phyloP scores from a whole-genome alignment of 768 basidiomycete genomes.

The Termitomyces sp. region DNA sequence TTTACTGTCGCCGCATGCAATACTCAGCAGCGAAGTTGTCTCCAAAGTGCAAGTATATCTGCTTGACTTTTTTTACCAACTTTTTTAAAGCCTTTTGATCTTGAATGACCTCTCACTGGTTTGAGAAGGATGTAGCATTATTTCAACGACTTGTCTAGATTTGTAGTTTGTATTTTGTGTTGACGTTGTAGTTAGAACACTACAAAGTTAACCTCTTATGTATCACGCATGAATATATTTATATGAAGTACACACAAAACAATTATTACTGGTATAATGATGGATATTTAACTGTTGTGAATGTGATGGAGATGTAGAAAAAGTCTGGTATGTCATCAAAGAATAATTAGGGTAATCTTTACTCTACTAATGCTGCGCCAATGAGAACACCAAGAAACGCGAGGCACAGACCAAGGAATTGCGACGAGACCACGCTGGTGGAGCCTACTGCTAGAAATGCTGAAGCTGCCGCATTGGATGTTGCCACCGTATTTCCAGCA shows the following conservation, averaged over 20 bases:
- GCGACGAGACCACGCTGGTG: neutral
- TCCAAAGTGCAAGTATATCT: constrained; percentile 20
- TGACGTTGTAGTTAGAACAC: neutral
- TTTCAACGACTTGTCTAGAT: constrained; percentile 2
- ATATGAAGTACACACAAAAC: neutral
- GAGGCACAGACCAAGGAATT: constrained; percentile 8
- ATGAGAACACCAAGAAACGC: constrained; percentile 9
- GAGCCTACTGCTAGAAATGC: neutral
- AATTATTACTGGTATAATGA: neutral
- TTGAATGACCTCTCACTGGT: neutral
- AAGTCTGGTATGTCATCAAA: neutral
- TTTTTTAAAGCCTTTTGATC: neutral
- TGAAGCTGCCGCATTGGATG: constrained; percentile 15
- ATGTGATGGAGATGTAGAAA: neutral
- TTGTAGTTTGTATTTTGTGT: constrained; percentile 16
- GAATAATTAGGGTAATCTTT: neutral
- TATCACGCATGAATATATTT: neutral
- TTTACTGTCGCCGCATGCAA: constrained; percentile 47
- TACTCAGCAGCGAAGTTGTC: constrained; percentile 41
- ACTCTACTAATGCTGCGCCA: constrained; percentile 10
- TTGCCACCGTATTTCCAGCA: constrained; percentile 7
- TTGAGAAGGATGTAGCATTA: constrained; percentile 3
- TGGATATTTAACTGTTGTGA: neutral
- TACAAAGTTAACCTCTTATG: neutral
- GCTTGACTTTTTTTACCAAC: neutral